A percentile compares a stretch with the other conserved stretches of the same genome.
phyloP scores from a whole-genome alignment of 352 stramenopile species.

The Phytophthora sp. region DNA sequence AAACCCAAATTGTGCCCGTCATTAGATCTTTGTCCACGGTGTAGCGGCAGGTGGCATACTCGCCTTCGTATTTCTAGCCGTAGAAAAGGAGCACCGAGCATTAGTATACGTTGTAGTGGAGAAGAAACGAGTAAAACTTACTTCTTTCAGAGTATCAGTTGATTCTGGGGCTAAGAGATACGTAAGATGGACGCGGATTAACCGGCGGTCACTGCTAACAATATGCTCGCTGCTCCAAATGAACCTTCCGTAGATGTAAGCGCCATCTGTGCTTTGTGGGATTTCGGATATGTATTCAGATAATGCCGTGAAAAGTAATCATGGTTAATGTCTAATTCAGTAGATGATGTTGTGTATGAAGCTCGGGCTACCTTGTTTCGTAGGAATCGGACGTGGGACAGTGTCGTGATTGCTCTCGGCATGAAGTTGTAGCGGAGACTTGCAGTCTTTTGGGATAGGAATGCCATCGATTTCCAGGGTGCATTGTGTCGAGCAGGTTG shows the following conservation, averaged over 20 bases:
- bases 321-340: no score
- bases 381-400: neutral
- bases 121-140: no score
- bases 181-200: neutral
- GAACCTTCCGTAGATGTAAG: constrained; percentile 8
- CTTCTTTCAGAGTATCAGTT: neutral
- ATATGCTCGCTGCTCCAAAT: neutral
- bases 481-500: no score
- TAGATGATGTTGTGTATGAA: no score
- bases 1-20: neutral
- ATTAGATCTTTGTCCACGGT: neutral
- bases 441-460: neutral
- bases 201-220: neutral
- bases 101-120: no score
- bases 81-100: no score
- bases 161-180: neutral
- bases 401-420: neutral
- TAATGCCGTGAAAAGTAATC: no score
- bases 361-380: no score
- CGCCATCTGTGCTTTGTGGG: neutral
- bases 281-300: neutral
- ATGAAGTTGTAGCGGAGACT: neutral
- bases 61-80: neutral
- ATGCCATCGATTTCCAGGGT: no score
- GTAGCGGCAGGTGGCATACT: neutral